Percentiles rank a stretch among this genome's conserved stretches.
phyloP scores from a whole-genome alignment of 2,329 filamentous ascomycete species.

The Ploettnerulaceae sp. region DNA sequence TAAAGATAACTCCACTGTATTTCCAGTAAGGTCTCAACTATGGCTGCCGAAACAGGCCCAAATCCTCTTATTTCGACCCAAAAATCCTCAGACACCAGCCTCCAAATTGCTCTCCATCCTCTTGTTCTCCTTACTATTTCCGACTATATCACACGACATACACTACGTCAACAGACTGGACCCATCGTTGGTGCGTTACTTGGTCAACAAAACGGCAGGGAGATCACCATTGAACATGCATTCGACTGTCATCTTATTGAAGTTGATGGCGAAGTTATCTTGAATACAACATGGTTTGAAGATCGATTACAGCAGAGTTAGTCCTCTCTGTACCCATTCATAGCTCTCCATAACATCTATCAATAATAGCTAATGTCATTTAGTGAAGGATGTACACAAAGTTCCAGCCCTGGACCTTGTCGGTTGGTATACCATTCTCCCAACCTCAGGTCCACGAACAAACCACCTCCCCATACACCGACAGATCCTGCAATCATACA shows the following conservation, averaged over 20 bases:
- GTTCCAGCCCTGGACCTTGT: slow-evolving; percentile 77
- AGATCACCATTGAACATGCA: slow-evolving; percentile 87
- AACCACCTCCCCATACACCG: slow-evolving; percentile 69
- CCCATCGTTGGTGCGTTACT: slow-evolving; percentile 84
- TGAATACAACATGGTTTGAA: slow-evolving; percentile 69
- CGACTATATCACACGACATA: slow-evolving; percentile 91
- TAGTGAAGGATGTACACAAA: slow-evolving; percentile 87
- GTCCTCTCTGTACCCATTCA: slow-evolving; percentile 33
- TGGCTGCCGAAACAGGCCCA: slow-evolving; percentile 40
- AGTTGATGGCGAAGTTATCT: slow-evolving; percentile 51
- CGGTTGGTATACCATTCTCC: slow-evolving; percentile 83
- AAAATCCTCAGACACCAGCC: slow-evolving; percentile 58
- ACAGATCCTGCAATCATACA: slow-evolving; percentile 68
- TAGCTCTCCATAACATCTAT: background rate
- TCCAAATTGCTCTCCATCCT: slow-evolving; percentile 82
- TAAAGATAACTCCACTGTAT: too few relatives aligned
- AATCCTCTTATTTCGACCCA: slow-evolving; percentile 62
- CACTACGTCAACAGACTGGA: slow-evolving; percentile 66
- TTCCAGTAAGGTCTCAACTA: slow-evolving; percentile 32
- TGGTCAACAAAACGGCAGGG: slow-evolving; percentile 84
- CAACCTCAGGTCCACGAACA: slow-evolving; percentile 63
- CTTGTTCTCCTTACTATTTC: slow-evolving; percentile 94
- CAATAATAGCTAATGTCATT: slow-evolving; percentile 8
- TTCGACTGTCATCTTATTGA: slow-evolving; percentile 67
- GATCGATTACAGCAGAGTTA: slow-evolving; percentile 79